Conservation (phyloP, 192 early-diverging fungal genomes). For the Backusella australiensis region DNA sequence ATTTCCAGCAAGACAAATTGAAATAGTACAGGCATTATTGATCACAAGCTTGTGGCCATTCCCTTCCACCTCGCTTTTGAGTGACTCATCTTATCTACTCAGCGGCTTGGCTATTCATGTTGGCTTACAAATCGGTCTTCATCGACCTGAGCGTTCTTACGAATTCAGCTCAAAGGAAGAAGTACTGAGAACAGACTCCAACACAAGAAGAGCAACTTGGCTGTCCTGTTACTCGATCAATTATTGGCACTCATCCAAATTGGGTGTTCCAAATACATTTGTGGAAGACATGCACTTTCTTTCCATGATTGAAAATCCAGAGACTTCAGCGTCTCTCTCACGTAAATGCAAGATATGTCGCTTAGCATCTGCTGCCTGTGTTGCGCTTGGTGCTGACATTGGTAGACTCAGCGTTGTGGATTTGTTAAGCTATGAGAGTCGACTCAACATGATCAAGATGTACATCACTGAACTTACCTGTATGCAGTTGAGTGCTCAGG, state of each 20-base stretch:
- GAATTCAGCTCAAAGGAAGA: constrained; percentile 18
- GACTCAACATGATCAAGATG: not conserved
- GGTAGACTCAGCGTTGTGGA: not conserved
- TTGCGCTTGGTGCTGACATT: not conserved
- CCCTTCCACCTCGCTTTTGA: not conserved
- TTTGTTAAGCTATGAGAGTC: not conserved
- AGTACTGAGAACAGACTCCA: not conserved
- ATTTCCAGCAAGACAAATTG: not conserved
- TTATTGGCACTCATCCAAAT: not conserved
- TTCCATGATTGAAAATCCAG: not conserved
- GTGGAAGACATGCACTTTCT: not conserved
- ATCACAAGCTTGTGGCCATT: not conserved
- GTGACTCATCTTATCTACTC: not conserved
- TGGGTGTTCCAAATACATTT: not conserved
- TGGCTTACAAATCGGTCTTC: constrained; percentile 13
- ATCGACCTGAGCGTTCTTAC: constrained; percentile 12
- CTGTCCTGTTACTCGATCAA: not conserved
- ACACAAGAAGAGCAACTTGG: not conserved
- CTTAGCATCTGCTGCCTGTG: not conserved
- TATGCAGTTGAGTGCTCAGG: not conserved
- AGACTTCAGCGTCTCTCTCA: not conserved
- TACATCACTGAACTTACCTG: not conserved
- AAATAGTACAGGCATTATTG: not conserved
- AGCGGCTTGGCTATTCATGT: not conserved
- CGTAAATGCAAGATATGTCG: not conserved